A percentile compares a stretch with the other conserved stretches of the same genome.
Conservation (phyloP, 495 filamentous ascomycete genomes). For the Xylaria flabelliformis region DNA sequence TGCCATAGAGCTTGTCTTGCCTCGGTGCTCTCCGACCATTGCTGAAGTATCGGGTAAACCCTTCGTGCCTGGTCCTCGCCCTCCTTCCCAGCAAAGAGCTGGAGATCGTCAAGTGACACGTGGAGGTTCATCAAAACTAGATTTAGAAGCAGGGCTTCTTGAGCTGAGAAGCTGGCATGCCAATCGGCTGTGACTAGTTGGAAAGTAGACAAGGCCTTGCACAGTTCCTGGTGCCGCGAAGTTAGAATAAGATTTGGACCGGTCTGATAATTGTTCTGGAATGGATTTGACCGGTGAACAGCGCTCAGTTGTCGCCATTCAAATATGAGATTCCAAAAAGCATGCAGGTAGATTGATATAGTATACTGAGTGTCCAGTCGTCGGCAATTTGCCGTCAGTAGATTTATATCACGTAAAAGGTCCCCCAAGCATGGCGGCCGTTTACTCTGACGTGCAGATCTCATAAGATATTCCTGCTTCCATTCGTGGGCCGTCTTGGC, state of each 20-base stretch:
- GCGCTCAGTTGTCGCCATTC: conserved; percentile 65
- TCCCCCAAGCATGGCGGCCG: conserved; percentile 57
- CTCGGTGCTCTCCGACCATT: conserved; percentile 59
- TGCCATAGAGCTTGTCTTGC: conserved; percentile 66
- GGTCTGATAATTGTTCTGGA: conserved; percentile 26
- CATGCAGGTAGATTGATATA: conserved; percentile 60
- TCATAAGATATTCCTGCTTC: conserved; percentile 57
- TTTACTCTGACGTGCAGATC: conserved; percentile 36
- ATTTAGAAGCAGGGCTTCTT: conserved; percentile 58
- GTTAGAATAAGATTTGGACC: conserved; percentile 53
- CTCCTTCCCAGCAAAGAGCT: conserved; percentile 68
- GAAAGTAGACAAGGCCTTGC: conserved; percentile 40
- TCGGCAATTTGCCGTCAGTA: conserved; percentile 47
- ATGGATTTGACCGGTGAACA: conserved; percentile 40
- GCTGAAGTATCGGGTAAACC: conserved; percentile 57
- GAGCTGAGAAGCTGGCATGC: conserved; percentile 41
- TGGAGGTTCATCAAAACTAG: conserved; percentile 65
- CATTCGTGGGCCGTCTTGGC: conserved; percentile 62
- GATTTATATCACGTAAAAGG: conserved; percentile 58
- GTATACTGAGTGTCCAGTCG: conserved; percentile 59
- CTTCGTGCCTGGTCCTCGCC: conserved; percentile 65
- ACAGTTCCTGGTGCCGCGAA: conserved; percentile 60
- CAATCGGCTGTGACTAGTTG: conserved; percentile 37
- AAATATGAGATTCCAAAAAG: conserved; percentile 63
- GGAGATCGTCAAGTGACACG: conserved; percentile 67